Evolutionary conservation across 106 monocot genomes (phyloP).

Genomic region (Hemerocallis citrina): DNA sequence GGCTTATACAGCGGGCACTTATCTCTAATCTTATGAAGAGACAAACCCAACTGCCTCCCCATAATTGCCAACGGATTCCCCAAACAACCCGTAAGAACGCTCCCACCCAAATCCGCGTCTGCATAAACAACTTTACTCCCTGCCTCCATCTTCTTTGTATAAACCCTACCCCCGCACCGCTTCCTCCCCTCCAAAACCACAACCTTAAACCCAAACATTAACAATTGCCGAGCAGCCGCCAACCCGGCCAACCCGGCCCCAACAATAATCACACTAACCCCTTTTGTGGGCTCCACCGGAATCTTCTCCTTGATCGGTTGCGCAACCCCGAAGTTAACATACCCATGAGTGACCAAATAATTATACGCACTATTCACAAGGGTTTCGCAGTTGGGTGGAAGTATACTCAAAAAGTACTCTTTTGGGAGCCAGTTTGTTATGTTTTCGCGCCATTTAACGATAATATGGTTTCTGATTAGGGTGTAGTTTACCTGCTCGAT

Average conservation of each 20-base stretch:
- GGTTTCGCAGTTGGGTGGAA: not conserved
- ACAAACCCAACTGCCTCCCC: constrained; percentile 60
- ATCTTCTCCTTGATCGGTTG: constrained; percentile 59
- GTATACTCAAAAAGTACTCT: not conserved
- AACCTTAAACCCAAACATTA: constrained; percentile 74
- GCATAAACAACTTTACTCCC: constrained; percentile 38
- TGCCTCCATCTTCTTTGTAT: constrained; percentile 86
- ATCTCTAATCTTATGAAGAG: constrained; percentile 79
- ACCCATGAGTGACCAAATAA: constrained; percentile 70
- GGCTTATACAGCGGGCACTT: constrained; percentile 81
- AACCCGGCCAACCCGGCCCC: constrained; percentile 84
- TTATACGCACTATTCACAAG: constrained; percentile 66
- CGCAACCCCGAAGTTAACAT: constrained; percentile 78
- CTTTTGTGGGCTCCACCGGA: constrained; percentile 43
- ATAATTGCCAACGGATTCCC: constrained; percentile 90
- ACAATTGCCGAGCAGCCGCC: constrained; percentile 75
- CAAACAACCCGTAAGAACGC: constrained; percentile 72
- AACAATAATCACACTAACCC: constrained; percentile 34
- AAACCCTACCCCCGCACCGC: constrained; percentile 87
- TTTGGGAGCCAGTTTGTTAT: constrained; percentile 16
- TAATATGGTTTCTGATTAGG: constrained; percentile 23
- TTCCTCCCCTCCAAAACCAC: constrained; percentile 81
- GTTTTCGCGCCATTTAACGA: constrained; percentile 17
- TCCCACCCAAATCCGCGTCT: constrained; percentile 80
- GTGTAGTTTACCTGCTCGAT: constrained; percentile 78